phyloP scores from a whole-genome alignment of 192 early-diverging fungal genomes.

The Entomortierella beljakovae region DNA sequence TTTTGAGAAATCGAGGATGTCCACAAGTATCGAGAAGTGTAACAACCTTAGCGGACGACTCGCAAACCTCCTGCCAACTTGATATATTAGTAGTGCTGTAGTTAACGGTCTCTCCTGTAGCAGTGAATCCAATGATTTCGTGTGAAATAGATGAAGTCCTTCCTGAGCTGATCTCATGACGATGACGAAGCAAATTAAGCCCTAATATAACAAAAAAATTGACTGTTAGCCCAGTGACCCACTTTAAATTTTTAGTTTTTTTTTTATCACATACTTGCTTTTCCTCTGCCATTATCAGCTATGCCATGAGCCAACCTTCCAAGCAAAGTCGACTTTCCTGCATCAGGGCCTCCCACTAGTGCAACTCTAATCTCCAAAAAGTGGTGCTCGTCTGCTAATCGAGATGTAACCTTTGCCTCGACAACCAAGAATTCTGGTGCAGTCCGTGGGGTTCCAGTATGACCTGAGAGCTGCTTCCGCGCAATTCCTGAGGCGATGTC shows the following conservation, averaged over 20 bases:
- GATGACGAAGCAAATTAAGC: constrained; percentile 88
- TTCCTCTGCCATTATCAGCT: constrained; percentile 88
- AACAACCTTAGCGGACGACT: constrained; percentile 78
- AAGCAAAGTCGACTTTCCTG: constrained; percentile 88
- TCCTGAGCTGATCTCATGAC: constrained; percentile 93
- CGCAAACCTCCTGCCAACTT: constrained; percentile 87
- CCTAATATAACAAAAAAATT: constrained; percentile 30
- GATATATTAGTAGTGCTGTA: constrained; percentile 72
- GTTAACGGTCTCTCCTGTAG: constrained; percentile 77
- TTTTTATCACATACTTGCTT: constrained; percentile 57
- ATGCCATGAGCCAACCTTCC: constrained; percentile 86
- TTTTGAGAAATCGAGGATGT: constrained; percentile 88
- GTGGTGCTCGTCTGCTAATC: constrained; percentile 66
- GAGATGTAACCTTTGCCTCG: constrained; percentile 79
- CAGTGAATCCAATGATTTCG: constrained; percentile 88
- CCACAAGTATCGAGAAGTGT: constrained; percentile 93
- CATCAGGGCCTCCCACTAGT: constrained; percentile 83
- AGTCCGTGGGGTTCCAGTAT: constrained; percentile 37
- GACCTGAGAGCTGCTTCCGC: constrained; percentile 21
- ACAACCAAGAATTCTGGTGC: constrained; percentile 71
- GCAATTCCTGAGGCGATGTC: constrained; percentile 12
- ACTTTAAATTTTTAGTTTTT: not conserved
- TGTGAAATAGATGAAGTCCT: constrained; percentile 90
- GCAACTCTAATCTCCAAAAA: constrained; percentile 87
- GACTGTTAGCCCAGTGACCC: not conserved